A percentile compares a stretch with the other conserved stretches of the same genome.
These are phyloP conservation scores for Rutstroemia sp. DNA, from an alignment of 2,329 filamentous ascomycete genomes.

Conservation along the genomic window DNA sequence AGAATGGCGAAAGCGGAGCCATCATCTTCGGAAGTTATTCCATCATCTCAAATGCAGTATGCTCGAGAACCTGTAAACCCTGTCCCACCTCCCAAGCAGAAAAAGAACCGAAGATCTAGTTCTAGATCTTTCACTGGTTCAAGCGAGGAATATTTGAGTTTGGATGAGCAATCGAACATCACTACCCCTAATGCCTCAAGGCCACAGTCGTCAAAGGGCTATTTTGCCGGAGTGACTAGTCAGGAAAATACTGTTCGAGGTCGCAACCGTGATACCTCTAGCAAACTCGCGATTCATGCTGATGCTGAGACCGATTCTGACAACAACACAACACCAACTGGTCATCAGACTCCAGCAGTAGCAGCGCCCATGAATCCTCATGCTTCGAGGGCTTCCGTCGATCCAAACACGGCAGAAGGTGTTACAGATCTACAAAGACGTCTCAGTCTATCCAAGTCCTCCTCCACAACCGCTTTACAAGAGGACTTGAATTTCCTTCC, in stretches of 20 bases:
- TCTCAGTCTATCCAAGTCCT: slow-evolving; percentile 17
- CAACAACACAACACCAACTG: not conserved
- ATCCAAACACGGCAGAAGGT: slow-evolving; percentile 6
- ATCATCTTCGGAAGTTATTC: not conserved
- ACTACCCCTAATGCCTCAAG: slow-evolving; percentile 24
- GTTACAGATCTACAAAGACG: slow-evolving; percentile 6
- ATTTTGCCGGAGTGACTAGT: not conserved
- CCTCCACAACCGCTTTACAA: slow-evolving; percentile 12
- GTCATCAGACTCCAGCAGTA: not conserved
- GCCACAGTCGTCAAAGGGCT: slow-evolving; percentile 21
- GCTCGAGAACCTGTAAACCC: not conserved
- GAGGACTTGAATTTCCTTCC: slow-evolving; percentile 31
- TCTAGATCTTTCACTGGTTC: slow-evolving; percentile 21
- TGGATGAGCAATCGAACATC: slow-evolving; percentile 22
- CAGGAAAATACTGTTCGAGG: not conserved
- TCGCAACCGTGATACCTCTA: not conserved
- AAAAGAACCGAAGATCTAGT: slow-evolving; percentile 6
- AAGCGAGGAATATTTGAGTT: slow-evolving; percentile 24
- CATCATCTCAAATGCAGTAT: not conserved
- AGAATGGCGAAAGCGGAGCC: not conserved
- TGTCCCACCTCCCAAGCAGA: not conserved
- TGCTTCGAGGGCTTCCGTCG: slow-evolving; percentile 9
- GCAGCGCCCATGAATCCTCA: not conserved
- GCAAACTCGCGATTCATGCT: not conserved
- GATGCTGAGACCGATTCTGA: not conserved